Percentiles rank a stretch among this genome's conserved stretches.
These are phyloP conservation scores for Lodderomyces elongisporus DNA, from an alignment of 1,139 yeast species.

Conservation along the genomic window DNA sequence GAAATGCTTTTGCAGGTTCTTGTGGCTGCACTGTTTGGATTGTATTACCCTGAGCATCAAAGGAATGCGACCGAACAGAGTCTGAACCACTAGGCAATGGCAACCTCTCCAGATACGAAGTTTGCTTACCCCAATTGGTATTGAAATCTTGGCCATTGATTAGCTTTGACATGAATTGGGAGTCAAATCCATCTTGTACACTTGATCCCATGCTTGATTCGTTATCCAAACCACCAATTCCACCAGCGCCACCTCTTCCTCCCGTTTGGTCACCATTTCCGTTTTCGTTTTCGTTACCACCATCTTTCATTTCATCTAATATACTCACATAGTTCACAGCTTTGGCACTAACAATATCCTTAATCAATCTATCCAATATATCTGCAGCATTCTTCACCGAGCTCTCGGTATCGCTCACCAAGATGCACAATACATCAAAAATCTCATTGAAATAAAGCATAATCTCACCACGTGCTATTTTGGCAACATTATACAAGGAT, in stretches of 20 bases:
- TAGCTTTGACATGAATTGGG: too few species aligned
- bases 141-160: too few species aligned
- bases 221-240: background rate
- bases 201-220: too few species aligned
- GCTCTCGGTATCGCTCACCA: constrained; percentile 88
- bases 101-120: background rate
- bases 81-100: background rate
- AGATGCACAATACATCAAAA: constrained; percentile 84
- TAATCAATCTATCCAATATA: constrained; percentile 79
- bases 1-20: constrained; percentile 71
- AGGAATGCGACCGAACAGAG: constrained; percentile 8
- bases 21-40: constrained; percentile 59
- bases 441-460: constrained; percentile 87
- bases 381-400: constrained; percentile 97
- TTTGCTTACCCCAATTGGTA: background rate
- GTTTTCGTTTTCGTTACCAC: constrained; percentile 8
- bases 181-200: too few species aligned
- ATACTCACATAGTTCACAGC: constrained; percentile 89
- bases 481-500: constrained; percentile 90
- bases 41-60: constrained; percentile 47
- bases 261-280: background rate
- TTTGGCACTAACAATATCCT: constrained; percentile 93
- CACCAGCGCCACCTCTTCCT: background rate
- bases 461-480: constrained; percentile 94
- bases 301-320: constrained; percentile 45